Percentiles rank a stretch among this genome's conserved stretches.
phyloP scores from a whole-genome alignment of 306 rosid genomes.

The Quercus alba region DNA sequence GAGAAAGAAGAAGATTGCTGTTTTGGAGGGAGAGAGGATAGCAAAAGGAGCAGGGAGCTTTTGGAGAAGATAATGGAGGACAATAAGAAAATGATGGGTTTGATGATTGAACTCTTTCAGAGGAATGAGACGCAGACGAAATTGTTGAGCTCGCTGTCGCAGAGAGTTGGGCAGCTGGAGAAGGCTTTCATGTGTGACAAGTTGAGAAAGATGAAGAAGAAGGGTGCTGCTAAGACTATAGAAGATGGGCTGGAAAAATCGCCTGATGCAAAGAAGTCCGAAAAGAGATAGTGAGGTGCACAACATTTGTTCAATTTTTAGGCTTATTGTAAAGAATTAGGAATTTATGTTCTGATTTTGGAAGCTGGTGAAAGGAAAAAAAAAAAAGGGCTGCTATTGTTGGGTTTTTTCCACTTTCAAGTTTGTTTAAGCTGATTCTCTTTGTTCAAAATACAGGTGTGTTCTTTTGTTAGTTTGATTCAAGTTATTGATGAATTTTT shows the following conservation, averaged over 20 bases:
- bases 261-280: conserved; percentile 1
- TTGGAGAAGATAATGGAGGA: conserved; percentile 57
- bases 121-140: conserved; percentile 49
- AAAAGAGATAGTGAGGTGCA: neutral
- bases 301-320: no score
- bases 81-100: conserved; percentile 54
- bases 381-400: neutral
- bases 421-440: neutral
- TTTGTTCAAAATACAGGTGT: neutral
- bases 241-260: neutral
- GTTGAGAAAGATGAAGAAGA: conserved; percentile 54
- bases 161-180: conserved; percentile 63
- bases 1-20: neutral
- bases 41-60: conserved; percentile 18
- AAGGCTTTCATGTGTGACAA: conserved; percentile 45
- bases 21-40: neutral
- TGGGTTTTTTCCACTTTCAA: neutral
- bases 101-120: conserved; percentile 51
- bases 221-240: neutral
- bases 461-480: neutral
- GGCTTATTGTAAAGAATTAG: no score
- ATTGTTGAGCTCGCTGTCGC: conserved; percentile 48
- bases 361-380: neutral
- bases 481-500: neutral
- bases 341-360: neutral